These are phyloP conservation scores for Cordyceps tenuipes DNA, from an alignment of 2,329 filamentous ascomycete species.

Conservation along the genomic window DNA sequence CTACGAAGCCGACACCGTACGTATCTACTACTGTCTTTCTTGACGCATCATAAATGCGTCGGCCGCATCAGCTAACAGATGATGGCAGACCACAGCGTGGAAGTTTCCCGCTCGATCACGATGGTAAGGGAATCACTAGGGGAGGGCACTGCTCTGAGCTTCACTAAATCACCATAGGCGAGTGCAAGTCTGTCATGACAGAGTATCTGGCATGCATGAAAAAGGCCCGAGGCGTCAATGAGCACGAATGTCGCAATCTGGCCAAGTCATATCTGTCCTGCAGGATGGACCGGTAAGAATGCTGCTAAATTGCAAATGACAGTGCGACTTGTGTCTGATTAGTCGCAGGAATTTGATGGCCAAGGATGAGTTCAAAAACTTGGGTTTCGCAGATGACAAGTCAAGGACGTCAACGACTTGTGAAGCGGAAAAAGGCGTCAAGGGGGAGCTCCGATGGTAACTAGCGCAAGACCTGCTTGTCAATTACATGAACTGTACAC, in stretches of 20 bases:
- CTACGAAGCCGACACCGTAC: slow-evolving; percentile 61
- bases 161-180: slow-evolving; percentile 44
- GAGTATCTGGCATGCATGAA: slow-evolving; percentile 84
- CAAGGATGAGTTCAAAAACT: slow-evolving; percentile 86
- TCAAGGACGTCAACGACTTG: slow-evolving; percentile 16
- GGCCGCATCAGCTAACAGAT: background rate
- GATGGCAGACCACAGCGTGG: slow-evolving; percentile 69
- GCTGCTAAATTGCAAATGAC: background rate
- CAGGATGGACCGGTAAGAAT: slow-evolving; percentile 80
- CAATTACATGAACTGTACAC: background rate
- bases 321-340: background rate
- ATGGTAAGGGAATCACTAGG: slow-evolving; percentile 39
- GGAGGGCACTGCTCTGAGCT: background rate
- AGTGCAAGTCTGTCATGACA: slow-evolving; percentile 86
- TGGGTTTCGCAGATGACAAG: slow-evolving; percentile 56
- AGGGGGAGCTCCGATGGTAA: slow-evolving; percentile 31
- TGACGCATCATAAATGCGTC: background rate
- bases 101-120: slow-evolving; percentile 93
- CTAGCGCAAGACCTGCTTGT: slow-evolving; percentile 14
- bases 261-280: slow-evolving; percentile 86
- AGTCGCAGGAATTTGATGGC: slow-evolving; percentile 86
- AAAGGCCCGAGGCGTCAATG: slow-evolving; percentile 73
- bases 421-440: slow-evolving; percentile 26
- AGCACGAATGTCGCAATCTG: slow-evolving; percentile 72
- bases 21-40: slow-evolving; percentile 25